These are phyloP conservation scores for Hirschfeldia incana DNA, from an alignment of 345 rosid genomes.

Conservation along the genomic window DNA sequence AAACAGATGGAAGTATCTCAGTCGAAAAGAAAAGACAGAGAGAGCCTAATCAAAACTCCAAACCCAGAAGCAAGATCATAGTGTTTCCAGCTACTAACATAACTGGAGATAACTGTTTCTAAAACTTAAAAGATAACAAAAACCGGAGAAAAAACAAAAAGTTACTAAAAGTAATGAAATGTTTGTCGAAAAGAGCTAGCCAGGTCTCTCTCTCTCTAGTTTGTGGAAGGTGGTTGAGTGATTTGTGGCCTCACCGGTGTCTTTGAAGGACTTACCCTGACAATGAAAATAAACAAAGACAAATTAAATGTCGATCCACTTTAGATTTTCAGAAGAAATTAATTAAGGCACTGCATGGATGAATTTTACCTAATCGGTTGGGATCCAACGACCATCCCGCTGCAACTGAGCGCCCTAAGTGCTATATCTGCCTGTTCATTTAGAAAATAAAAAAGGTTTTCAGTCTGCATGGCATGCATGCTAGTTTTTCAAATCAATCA, in stretches of 20 bases:
- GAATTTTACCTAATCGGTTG: constrained; percentile 64
- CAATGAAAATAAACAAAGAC: not conserved
- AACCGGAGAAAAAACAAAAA: not conserved
- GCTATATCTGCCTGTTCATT: constrained; percentile 80
- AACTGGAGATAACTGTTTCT: constrained; percentile 38
- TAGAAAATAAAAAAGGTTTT: not conserved
- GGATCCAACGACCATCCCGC: constrained; percentile 69
- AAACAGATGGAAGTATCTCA: constrained; percentile 25
- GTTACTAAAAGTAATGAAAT: constrained; percentile 35
- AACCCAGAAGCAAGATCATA: constrained; percentile 42
- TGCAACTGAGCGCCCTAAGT: constrained; percentile 71
- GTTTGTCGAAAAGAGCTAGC: constrained; percentile 42
- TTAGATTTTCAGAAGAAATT: not conserved
- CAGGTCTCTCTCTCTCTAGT: constrained; percentile 30
- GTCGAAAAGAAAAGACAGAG: constrained; percentile 3
- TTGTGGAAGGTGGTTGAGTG: constrained; percentile 44
- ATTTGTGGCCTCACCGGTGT: constrained; percentile 83
- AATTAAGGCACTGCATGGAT: not conserved
- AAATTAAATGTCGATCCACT: not conserved
- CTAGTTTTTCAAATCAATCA: not conserved
- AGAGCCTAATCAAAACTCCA: constrained; percentile 33
- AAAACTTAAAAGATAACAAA: constrained; percentile 39
- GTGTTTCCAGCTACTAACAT: constrained; percentile 44
- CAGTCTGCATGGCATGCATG: not conserved
- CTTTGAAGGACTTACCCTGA: constrained; percentile 84